These are phyloP conservation scores for Marsdenia floribunda DNA, from an alignment of 257 asterid genomes.

Conservation along the genomic window DNA sequence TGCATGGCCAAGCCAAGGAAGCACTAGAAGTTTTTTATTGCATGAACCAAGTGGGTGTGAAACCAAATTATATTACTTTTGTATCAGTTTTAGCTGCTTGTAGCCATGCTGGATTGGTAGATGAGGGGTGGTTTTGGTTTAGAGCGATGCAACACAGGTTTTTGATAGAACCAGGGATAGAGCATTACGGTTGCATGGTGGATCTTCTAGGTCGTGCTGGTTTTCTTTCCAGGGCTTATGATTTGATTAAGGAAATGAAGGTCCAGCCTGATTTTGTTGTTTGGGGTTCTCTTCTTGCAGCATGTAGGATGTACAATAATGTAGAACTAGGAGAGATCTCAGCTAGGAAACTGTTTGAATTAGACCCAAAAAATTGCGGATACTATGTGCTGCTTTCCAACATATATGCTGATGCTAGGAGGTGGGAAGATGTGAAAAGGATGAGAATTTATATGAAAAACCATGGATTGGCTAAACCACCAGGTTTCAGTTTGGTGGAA, in stretches of 20 bases:
- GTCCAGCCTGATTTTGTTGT: conserved; percentile 67
- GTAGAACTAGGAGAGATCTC: conserved; percentile 78
- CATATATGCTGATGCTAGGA: conserved; percentile 84
- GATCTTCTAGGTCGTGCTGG: conserved; percentile 98
- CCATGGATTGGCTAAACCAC: conserved; percentile 67
- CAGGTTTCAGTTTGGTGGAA: conserved; percentile 82
- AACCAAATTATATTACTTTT: conserved; percentile 75
- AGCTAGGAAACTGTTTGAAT: conserved; percentile 63
- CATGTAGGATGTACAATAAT: conserved; percentile 80
- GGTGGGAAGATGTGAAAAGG: conserved; percentile 83
- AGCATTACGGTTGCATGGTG: conserved; percentile 93
- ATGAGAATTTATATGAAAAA: conserved; percentile 57
- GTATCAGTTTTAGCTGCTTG: conserved; percentile 89
- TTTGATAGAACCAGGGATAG: conserved; percentile 53
- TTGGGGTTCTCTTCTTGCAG: conserved; percentile 89
- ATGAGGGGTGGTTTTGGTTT: conserved; percentile 96
- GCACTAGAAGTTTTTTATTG: conserved; percentile 63
- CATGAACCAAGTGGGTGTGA: conserved; percentile 59
- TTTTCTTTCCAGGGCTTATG: conserved; percentile 59
- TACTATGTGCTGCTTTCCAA: conserved; percentile 76
- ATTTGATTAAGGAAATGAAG: conserved; percentile 68
- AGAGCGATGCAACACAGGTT: conserved; percentile 70
- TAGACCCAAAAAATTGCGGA: conserved; percentile 74
- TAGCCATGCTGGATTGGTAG: conserved; percentile 84
- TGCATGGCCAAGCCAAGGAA: conserved; percentile 86